phyloP scores from a whole-genome alignment of 129 eudicot genomes.

The Arctium lappa region DNA sequence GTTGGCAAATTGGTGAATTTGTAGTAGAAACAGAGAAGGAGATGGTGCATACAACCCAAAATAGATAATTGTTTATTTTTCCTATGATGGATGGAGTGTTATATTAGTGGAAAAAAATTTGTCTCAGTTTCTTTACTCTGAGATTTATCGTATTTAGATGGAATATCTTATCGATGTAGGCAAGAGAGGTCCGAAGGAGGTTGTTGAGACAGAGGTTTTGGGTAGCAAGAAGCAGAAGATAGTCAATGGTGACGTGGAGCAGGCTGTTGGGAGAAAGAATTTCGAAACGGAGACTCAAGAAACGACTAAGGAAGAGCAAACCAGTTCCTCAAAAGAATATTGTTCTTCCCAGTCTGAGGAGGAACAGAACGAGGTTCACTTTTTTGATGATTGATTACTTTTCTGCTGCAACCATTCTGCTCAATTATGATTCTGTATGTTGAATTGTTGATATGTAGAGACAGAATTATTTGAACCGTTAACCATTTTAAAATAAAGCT shows the following conservation, averaged over 20 bases:
- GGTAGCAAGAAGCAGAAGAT: background rate
- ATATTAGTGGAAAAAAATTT: background rate
- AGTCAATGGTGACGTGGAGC: background rate
- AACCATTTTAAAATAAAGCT: background rate
- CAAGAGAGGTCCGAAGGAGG: background rate
- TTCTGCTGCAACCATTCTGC: background rate
- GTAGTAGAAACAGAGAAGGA: background rate
- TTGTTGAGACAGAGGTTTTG: background rate
- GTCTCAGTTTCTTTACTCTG: background rate
- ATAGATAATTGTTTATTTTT: background rate
- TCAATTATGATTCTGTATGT: background rate
- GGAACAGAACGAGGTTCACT: background rate
- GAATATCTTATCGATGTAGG: background rate
- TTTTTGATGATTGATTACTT: background rate
- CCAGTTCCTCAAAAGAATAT: background rate
- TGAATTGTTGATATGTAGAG: background rate
- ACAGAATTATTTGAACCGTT: background rate
- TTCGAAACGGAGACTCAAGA: background rate
- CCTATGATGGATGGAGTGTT: background rate
- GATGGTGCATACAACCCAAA: background rate
- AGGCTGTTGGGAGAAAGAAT: background rate
- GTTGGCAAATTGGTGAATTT: background rate
- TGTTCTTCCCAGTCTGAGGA: background rate
- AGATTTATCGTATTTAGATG: background rate
- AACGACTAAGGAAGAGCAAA: background rate